A percentile compares a stretch with the other conserved stretches of the same genome.
Evolutionary conservation across 2,329 filamentous ascomycete genomes (phyloP).

Genomic region (Cercospora janseana): DNA sequence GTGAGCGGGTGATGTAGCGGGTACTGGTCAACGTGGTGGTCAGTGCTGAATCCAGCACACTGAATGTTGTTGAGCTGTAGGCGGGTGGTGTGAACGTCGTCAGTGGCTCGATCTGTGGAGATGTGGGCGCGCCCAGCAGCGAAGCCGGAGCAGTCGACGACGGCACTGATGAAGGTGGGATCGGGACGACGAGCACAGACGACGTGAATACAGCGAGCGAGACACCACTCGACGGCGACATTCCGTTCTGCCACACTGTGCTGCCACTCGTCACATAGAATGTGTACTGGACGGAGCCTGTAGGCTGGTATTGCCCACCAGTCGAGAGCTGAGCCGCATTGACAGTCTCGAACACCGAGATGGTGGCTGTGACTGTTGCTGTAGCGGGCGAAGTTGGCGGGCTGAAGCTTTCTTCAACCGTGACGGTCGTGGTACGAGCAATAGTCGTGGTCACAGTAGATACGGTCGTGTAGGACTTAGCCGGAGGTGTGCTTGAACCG

Average conservation of each 20-base stretch:
- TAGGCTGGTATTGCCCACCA: slow-evolving; percentile 5
- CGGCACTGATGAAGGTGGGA: too few relatives aligned
- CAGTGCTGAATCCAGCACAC: slow-evolving; percentile 24
- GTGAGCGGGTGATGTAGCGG: slow-evolving; percentile 27
- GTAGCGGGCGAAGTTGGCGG: slow-evolving; percentile 5
- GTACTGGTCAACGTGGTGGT: slow-evolving; percentile 35
- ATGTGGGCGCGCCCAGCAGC: slow-evolving; percentile 13
- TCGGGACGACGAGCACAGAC: slow-evolving; percentile 23
- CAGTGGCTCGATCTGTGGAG: slow-evolving; percentile 9
- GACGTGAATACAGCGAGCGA: slow-evolving; percentile 28
- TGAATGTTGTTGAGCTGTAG: slow-evolving; percentile 33
- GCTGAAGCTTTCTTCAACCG: neutral
- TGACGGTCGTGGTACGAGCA: slow-evolving; percentile 17
- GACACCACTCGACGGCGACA: slow-evolving; percentile 29
- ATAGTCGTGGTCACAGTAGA: slow-evolving; percentile 19
- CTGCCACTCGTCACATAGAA: slow-evolving; percentile 18
- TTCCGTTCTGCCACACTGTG: slow-evolving; percentile 32
- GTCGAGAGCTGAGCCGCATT: slow-evolving; percentile 5
- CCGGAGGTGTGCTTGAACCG: slow-evolving; percentile 5
- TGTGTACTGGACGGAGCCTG: slow-evolving; percentile 11
- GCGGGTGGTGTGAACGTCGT: slow-evolving; percentile 27
- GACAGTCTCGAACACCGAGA: slow-evolving; percentile 3
- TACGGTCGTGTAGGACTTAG: slow-evolving; percentile 16
- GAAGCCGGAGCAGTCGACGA: slow-evolving; percentile 3
- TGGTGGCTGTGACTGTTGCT: slow-evolving; percentile 26